Base-by-base conservation (phyloP, 2,329 filamentous ascomycete genomes). In the Fusarium phyllophilum region DNA sequence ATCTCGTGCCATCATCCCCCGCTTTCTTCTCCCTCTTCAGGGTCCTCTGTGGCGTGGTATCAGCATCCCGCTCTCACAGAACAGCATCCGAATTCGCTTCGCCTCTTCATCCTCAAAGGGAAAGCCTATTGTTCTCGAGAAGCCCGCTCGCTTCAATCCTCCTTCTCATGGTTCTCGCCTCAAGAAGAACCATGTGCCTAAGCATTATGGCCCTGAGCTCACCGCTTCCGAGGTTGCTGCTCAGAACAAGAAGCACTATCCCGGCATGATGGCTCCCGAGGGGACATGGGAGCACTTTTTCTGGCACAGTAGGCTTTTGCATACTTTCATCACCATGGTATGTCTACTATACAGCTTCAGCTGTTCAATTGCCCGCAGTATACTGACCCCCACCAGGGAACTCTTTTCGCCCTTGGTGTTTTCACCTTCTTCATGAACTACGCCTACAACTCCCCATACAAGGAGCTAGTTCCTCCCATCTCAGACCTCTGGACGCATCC, bases 111-210 rank as follows among this genome's bases (percentile, higher is more conserved):
- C 70, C 48, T 63, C 63, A 46, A 65, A 75, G 49, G 84, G 83
- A 72, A 93, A 92, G 79, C 89, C 90, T 41, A 88, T 91, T 70
- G 89, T 94, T 10, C 91, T 99, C 74, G 94, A 94, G 78, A 94
- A 98, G 83, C 96, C 96, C 31, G 89, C 93, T 78, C 93, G 92
- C 81, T 98, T 97, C 87, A 94, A 94, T 54, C 96, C 96, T 5
- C 96, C 96, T 0, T 98, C 96, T 0, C 96, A 98, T 82, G 92
- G 93, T 18, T 86, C 93, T 29, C 88, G 93, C 12, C 88, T 94
- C 38, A 87, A 89, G 62, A 86, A 88, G 74, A 81, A 80, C 83
- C 82, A 79, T 33, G 81, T 85, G 12, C 91, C 92, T 36, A 87
- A 88, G 77, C 90, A 92, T 82, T 97, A 97, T 80, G 95, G 94